Base-by-base conservation (phyloP, 768 basidiomycete species). In the Hypholoma fasciculare region DNA sequence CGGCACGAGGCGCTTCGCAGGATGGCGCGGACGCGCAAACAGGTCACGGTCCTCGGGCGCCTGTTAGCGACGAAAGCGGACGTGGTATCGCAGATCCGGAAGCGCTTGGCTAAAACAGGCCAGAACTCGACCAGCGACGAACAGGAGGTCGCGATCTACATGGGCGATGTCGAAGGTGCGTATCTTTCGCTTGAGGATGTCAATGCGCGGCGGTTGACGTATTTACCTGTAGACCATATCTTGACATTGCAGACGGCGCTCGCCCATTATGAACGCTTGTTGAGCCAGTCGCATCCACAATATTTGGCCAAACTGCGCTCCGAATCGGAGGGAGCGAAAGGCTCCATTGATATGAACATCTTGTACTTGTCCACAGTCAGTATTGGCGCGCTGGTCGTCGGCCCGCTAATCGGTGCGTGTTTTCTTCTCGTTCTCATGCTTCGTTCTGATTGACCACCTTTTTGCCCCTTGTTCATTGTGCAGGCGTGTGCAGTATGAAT, bases 81-180 rank as follows among this genome's bases (percentile, higher is more conserved):
- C 69, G 90, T 98, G 7, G 78, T 96, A 34, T 80, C 87, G 2
- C 86, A 90, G 63, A 77, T 96, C 55, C 78, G 85, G 63, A 96
- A 96, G 70, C 78, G 95, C 16, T 77, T 93, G 1, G 70, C 82
- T 38, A 69, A 65, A 53, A 49, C 63, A 53, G 82, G 69, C 60
- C 69, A 65, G 58, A 71, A 69, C 6, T 70, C 68, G 50, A 72
- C 67, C 13, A 75, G 78, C 4, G 82, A 86, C 14, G 82, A 85
- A 52, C 71, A 80, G 19, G 92, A 93, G 61, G 83, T 96, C 20
- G 87, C 84, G 11, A 90, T 94, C 2, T 94, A 96, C 68, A 84
- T 96, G 75, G 92, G 92, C 20, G 95, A 98, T 70, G 83, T 98
- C 1, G 92, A 95, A 77, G 95, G 95, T 94, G 62, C 48, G 77